Evolutionary conservation across 169 alveolate species (phyloP).

Genomic region (Plasmodium knowlesi): DNA sequence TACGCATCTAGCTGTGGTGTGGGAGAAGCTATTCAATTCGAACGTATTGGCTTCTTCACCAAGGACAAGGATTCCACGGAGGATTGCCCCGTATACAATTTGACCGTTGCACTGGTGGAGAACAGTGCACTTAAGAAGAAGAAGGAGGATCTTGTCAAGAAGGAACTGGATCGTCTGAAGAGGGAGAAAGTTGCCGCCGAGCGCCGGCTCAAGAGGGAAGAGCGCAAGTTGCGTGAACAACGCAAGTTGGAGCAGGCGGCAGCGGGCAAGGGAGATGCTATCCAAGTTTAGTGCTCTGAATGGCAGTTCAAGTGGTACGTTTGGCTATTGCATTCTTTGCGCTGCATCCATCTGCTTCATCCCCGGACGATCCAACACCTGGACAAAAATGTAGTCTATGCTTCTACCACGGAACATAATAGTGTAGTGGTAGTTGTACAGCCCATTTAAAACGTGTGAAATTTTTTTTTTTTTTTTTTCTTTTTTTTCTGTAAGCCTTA

Average conservation of each 20-base stretch:
- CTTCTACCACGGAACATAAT: background rate
- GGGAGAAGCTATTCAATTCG: constrained; percentile 89
- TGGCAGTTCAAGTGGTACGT: background rate
- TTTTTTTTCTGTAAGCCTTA: background rate
- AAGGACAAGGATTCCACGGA: constrained; percentile 85
- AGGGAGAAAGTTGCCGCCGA: constrained; percentile 46
- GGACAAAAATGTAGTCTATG: background rate
- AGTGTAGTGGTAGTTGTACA: background rate
- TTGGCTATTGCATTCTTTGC: background rate
- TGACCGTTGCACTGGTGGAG: constrained; percentile 84
- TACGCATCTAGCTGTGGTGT: constrained; percentile 52
- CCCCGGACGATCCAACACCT: background rate
- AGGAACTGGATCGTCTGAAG: constrained; percentile 39
- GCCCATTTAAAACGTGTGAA: background rate
- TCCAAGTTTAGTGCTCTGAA: background rate
- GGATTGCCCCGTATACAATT: constrained; percentile 76
- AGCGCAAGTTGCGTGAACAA: constrained; percentile 40
- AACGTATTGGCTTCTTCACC: constrained; percentile 89
- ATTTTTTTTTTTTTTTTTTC: too few relatives aligned
- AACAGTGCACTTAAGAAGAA: constrained; percentile 67
- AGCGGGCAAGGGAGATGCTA: background rate
- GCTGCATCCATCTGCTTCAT: too few relatives aligned
- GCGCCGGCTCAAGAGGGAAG: constrained; percentile 43
- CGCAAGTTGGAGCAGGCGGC: constrained; percentile 11
- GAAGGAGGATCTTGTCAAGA: constrained; percentile 34